Percentiles rank a stretch among this genome's conserved stretches.
These are phyloP conservation scores for Cystobasidium sp. DNA, from an alignment of 1,284 basidiomycete species.

Conservation along the genomic window DNA sequence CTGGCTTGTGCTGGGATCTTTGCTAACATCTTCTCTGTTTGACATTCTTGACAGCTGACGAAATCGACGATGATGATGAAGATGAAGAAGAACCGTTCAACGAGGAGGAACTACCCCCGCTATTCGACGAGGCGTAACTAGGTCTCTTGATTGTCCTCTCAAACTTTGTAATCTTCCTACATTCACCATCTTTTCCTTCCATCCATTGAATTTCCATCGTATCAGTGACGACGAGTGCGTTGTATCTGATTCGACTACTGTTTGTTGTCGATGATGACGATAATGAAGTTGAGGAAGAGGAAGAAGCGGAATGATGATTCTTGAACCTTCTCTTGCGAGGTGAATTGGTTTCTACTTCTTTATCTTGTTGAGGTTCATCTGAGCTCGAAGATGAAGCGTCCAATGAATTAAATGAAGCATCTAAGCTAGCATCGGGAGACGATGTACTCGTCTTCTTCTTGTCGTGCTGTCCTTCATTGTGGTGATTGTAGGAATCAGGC, in stretches of 20 bases:
- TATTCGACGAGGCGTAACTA: too few species aligned
- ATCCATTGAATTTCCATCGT: conserved; percentile 44
- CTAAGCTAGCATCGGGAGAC: too few species aligned
- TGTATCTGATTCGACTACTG: conserved; percentile 11
- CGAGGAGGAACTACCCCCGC: too few species aligned
- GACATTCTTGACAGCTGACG: not conserved
- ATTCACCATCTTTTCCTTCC: conserved; percentile 41
- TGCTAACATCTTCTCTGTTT: conserved; percentile 10
- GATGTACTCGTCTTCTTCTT: too few species aligned
- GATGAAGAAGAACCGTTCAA: not conserved
- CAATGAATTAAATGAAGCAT: not conserved
- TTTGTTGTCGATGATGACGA: too few species aligned
- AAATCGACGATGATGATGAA: not conserved
- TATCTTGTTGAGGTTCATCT: conserved; percentile 14
- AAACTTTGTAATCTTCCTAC: conserved; percentile 35
- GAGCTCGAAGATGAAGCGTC: conserved; percentile 1
- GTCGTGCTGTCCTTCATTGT: too few species aligned
- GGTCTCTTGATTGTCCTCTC: conserved; percentile 26
- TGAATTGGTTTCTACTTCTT: not conserved
- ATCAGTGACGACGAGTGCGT: conserved; percentile 35
- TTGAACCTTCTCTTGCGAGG: conserved; percentile 11
- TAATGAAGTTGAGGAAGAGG: not conserved
- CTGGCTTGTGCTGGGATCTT: too few species aligned
- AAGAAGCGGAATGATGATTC: not conserved
- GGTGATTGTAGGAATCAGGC: too few species aligned